Conservation (phyloP, 768 basidiomycete species). For the Plicaturopsis crispa region DNA sequence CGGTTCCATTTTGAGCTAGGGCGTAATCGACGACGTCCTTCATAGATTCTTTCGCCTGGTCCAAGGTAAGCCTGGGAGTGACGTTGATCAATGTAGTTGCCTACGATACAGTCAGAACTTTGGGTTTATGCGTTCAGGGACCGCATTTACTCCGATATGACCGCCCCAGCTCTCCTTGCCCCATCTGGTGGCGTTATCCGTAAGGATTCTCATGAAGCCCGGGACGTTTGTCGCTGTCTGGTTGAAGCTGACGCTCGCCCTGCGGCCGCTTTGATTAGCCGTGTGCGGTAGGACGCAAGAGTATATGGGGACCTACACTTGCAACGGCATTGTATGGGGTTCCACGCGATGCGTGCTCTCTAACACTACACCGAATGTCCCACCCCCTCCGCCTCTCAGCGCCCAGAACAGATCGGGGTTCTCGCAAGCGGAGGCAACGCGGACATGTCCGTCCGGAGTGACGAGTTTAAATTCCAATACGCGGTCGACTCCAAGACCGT, state of each 20-base stretch:
- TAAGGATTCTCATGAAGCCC: constrained; percentile 18
- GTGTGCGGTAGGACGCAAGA: too few species aligned
- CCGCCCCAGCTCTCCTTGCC: constrained; percentile 29
- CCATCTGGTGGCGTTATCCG: constrained; percentile 23
- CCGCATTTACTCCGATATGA: constrained; percentile 17
- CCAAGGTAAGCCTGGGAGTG: constrained; percentile 18
- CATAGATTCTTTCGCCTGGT: constrained; percentile 19
- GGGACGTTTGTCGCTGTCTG: constrained; percentile 12
- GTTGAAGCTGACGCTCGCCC: constrained; percentile 19
- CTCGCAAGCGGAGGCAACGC: constrained; percentile 28
- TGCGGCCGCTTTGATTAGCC: too few species aligned
- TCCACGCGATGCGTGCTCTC: constrained; percentile 14
- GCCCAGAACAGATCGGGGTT: constrained; percentile 40
- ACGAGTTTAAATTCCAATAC: constrained; percentile 28
- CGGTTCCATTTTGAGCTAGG: constrained; percentile 19
- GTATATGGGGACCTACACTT: constrained; percentile 13
- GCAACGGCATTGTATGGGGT: constrained; percentile 13
- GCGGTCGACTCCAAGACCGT: constrained; percentile 15
- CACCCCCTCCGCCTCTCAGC: constrained; percentile 33
- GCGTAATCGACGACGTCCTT: constrained; percentile 18
- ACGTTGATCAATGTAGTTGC: constrained; percentile 19
- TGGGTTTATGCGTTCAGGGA: too few species aligned
- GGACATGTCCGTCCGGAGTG: constrained; percentile 29
- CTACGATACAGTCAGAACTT: constrained; percentile 8
- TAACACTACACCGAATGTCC: constrained; percentile 26